Conservation (phyloP, 768 basidiomycete genomes). For the Tulasnella sp. region DNA sequence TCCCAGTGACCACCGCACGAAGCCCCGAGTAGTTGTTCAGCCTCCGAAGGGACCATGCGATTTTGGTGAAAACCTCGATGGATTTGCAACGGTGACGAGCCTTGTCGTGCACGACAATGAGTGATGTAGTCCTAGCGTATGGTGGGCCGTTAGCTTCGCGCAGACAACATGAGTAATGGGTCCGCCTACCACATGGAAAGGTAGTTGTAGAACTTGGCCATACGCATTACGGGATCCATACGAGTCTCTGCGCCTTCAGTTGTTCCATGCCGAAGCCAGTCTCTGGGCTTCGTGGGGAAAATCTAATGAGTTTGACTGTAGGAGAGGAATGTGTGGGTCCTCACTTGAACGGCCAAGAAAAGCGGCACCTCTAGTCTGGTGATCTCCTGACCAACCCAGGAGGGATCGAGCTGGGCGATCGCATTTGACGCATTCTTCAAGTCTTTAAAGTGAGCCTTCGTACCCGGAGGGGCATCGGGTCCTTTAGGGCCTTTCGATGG, state of each 20-base stretch:
- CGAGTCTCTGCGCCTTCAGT: conserved; percentile 24
- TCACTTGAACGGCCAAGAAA: conserved; percentile 68
- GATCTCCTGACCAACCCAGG: conserved; percentile 75
- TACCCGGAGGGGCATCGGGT: conserved; percentile 4
- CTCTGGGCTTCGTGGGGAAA: conserved; percentile 53
- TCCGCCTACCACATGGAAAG: conserved; percentile 62
- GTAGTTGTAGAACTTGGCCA: conserved; percentile 70
- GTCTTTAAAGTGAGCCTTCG: conserved; percentile 52
- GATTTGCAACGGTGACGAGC: conserved; percentile 32
- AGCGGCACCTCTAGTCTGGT: conserved; percentile 57
- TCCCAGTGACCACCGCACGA: conserved; percentile 88
- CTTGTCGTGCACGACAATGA: conserved; percentile 60
- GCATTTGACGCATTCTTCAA: conserved; percentile 40
- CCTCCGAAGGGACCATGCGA: conserved; percentile 67
- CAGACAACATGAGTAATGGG: neutral
- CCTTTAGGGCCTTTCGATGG: conserved; percentile 4
- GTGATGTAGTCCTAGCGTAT: conserved; percentile 63
- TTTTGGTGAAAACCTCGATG: conserved; percentile 80
- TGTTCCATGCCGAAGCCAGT: conserved; percentile 70
- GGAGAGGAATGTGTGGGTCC: conserved; percentile 20
- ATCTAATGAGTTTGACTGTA: conserved; percentile 12
- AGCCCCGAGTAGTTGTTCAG: conserved; percentile 89
- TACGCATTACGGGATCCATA: conserved; percentile 56
- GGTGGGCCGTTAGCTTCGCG: neutral
- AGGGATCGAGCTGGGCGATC: conserved; percentile 43